phyloP scores from a whole-genome alignment of 140 eudicot genomes.

The Bidens hawaiensis region DNA sequence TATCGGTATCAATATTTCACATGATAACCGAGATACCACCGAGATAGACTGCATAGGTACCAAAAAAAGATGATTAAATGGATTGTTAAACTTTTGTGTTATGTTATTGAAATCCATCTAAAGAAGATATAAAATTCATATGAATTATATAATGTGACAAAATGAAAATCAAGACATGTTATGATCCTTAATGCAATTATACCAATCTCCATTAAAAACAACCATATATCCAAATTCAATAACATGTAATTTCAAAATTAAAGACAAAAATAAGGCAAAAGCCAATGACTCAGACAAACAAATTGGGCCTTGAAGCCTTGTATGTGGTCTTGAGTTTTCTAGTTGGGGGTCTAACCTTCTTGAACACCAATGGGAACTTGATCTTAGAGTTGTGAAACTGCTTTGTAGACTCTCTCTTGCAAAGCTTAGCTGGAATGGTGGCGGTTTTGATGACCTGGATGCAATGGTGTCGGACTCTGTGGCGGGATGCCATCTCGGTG shows the following conservation, averaged over 20 bases:
- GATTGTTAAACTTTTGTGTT: too few relatives aligned
- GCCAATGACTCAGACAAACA: slow-evolving; percentile 38
- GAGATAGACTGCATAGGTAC: too few relatives aligned
- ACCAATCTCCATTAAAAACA: slow-evolving; percentile 12
- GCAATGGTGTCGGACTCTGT: slow-evolving; percentile 55
- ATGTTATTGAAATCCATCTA: too few relatives aligned
- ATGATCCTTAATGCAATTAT: slow-evolving; percentile 16
- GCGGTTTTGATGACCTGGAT: slow-evolving; percentile 66
- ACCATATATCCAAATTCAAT: slow-evolving; percentile 9
- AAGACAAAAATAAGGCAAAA: not conserved
- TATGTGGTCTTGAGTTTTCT: slow-evolving; percentile 59
- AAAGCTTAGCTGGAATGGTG: slow-evolving; percentile 58
- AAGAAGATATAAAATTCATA: too few relatives aligned
- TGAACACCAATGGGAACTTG: slow-evolving; percentile 60
- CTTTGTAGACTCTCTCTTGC: slow-evolving; percentile 61
- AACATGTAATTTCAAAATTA: slow-evolving; percentile 16
- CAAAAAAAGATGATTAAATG: too few relatives aligned
- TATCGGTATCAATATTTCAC: too few relatives aligned
- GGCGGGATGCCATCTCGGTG: slow-evolving; percentile 74
- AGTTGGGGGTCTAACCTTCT: slow-evolving; percentile 58
- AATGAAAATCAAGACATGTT: not conserved
- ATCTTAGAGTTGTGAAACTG: slow-evolving; percentile 58
- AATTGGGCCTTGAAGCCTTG: slow-evolving; percentile 55
- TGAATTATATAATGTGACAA: too few relatives aligned
- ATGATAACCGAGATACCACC: too few relatives aligned